phyloP scores from a whole-genome alignment of 495 filamentous ascomycete genomes.

The Parachaetomium inaequale region DNA sequence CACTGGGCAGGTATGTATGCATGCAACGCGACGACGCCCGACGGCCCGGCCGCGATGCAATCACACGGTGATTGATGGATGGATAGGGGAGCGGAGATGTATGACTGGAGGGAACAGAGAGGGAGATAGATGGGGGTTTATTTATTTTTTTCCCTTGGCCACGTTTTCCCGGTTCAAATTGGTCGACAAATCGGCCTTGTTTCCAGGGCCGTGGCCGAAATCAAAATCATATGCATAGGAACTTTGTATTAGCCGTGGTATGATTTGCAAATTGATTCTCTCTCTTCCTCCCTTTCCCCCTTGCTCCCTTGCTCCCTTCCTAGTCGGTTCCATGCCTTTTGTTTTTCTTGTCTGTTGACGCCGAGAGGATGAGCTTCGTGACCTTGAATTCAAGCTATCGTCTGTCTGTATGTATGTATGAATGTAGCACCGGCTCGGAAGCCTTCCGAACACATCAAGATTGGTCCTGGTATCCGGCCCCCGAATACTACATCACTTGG shows the following conservation, averaged over 20 bases:
- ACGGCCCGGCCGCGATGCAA: background rate
- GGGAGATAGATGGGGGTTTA: background rate
- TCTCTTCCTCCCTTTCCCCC: no score
- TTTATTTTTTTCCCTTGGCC: background rate
- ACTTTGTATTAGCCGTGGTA: conserved; percentile 1
- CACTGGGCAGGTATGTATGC: background rate
- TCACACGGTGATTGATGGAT: background rate
- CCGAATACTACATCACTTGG: no score
- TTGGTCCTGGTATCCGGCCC: no score
- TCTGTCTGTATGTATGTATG: no score
- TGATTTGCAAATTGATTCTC: background rate
- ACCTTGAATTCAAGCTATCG: no score
- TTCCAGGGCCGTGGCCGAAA: background rate
- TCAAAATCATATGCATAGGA: background rate
- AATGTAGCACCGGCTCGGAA: no score
- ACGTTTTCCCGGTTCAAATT: background rate
- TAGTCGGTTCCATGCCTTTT: no score
- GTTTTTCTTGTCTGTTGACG: no score
- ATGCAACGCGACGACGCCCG: background rate
- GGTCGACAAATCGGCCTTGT: background rate
- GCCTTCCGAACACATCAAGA: no score
- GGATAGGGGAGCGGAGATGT: background rate
- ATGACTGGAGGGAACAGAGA: background rate
- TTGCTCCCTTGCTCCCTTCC: no score
- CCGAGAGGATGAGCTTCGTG: no score